Conservation (phyloP, 495 filamentous ascomycete genomes). For the Tuber microsphaerosporum region DNA sequence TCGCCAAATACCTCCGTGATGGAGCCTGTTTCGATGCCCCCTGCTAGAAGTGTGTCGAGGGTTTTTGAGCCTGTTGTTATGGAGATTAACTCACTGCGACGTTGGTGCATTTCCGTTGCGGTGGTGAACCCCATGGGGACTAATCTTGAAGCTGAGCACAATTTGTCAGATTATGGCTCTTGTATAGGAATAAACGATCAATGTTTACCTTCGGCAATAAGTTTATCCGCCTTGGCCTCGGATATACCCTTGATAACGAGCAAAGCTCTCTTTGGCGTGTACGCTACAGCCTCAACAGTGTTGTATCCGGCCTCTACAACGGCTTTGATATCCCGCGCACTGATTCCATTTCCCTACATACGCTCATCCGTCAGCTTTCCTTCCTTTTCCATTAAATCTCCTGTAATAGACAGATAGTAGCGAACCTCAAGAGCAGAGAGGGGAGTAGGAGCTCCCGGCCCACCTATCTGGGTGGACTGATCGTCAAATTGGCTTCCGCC, state of each 20-base stretch:
- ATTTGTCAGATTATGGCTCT: conserved; percentile 17
- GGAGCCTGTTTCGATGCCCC: conserved; percentile 90
- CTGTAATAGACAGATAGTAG: conserved; percentile 13
- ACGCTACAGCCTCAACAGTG: conserved; percentile 90
- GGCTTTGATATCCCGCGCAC: conserved; percentile 87
- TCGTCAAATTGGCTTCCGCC: conserved; percentile 55
- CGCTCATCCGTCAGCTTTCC: not conserved
- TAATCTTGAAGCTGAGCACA: conserved; percentile 69
- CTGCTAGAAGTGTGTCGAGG: conserved; percentile 87
- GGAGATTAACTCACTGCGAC: conserved; percentile 90
- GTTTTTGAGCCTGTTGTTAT: conserved; percentile 97
- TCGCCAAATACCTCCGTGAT: conserved; percentile 99
- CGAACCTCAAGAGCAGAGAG: conserved; percentile 76
- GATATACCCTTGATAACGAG: conserved; percentile 97
- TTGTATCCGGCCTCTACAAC: conserved; percentile 87
- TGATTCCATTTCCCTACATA: conserved; percentile 65
- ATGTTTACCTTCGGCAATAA: conserved; percentile 74
- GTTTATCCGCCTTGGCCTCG: conserved; percentile 86
- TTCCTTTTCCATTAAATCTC: not conserved
- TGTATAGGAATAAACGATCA: conserved; percentile 1
- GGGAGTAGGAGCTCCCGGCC: conserved; percentile 92
- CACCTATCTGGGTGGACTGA: conserved; percentile 52
- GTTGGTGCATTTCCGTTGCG: conserved; percentile 97
- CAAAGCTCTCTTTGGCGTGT: conserved; percentile 77
- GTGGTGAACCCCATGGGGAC: conserved; percentile 99